Conservation (phyloP, 108 stramenopile species). For the Ochromonas danica region DNA sequence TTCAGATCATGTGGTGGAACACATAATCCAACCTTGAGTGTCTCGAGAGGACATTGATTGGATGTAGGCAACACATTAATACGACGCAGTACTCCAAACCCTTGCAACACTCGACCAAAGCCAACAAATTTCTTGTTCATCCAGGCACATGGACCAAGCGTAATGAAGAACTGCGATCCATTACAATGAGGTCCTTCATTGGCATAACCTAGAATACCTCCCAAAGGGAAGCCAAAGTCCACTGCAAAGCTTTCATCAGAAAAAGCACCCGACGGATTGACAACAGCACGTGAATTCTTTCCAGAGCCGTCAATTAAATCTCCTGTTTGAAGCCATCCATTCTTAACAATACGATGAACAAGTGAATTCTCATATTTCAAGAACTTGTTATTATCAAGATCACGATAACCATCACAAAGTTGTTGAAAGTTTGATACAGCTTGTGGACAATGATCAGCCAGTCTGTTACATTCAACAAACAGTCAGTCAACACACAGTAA, state of each 20-base stretch:
- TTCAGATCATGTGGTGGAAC: no score
- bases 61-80: neutral
- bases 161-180: conserved; percentile 33
- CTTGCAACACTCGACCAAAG: conserved; percentile 32
- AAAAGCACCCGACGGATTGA: neutral
- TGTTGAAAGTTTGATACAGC: neutral
- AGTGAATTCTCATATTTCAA: neutral
- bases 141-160: conserved; percentile 25
- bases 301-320: conserved; percentile 31
- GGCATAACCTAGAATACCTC: conserved; percentile 33
- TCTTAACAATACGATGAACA: conserved; percentile 24
- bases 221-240: conserved; percentile 8
- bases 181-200: conserved; percentile 4
- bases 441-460: neutral
- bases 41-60: neutral
- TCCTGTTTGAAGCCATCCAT: conserved; percentile 27
- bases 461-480: no score
- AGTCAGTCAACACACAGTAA: no score
- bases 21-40: neutral
- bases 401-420: neutral
- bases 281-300: neutral
- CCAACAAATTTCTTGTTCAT: conserved; percentile 26
- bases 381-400: neutral
- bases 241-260: conserved; percentile 25
- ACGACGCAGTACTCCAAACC: neutral